A percentile compares a stretch with the other conserved stretches of the same genome.
Conservation (phyloP, 2,329 filamentous ascomycete genomes). For the Fusarium napiforme region DNA sequence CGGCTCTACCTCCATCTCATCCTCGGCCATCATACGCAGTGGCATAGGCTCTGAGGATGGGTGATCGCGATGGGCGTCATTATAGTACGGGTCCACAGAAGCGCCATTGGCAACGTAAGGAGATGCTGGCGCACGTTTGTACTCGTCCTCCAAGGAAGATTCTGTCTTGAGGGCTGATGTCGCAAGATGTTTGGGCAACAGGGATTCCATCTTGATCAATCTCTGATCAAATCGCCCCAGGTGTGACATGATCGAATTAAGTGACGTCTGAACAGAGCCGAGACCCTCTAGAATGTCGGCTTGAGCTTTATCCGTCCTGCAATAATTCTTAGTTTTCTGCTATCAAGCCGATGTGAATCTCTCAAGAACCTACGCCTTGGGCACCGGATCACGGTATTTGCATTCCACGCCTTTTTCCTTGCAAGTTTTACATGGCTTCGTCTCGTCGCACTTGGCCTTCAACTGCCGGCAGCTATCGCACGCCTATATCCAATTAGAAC, state of each 20-base stretch:
- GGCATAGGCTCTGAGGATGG: slow-evolving; percentile 43
- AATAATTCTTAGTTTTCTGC: slow-evolving; percentile 20
- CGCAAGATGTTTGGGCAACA: slow-evolving; percentile 37
- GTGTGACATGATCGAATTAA: slow-evolving; percentile 52
- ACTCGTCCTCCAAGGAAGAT: slow-evolving; percentile 46
- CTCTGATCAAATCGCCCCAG: slow-evolving; percentile 54
- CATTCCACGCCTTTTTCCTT: slow-evolving; percentile 86
- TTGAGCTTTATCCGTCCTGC: slow-evolving; percentile 68
- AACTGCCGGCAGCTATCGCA: slow-evolving; percentile 89
- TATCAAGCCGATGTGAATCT: not conserved
- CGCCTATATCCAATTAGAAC: slow-evolving; percentile 65
- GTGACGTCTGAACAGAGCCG: slow-evolving; percentile 52
- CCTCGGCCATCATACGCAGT: slow-evolving; percentile 52
- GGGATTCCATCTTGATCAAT: slow-evolving; percentile 50
- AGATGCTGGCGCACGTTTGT: slow-evolving; percentile 39
- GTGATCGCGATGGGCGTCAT: slow-evolving; percentile 43
- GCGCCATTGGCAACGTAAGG: slow-evolving; percentile 40
- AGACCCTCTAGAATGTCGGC: slow-evolving; percentile 70
- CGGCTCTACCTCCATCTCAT: slow-evolving; percentile 63
- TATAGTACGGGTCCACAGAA: slow-evolving; percentile 37
- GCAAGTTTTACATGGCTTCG: slow-evolving; percentile 85
- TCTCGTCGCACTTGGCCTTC: slow-evolving; percentile 93
- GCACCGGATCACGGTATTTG: slow-evolving; percentile 89
- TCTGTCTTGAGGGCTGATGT: slow-evolving; percentile 44
- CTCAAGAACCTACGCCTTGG: slow-evolving; percentile 77